These are phyloP conservation scores for Aspergillus tanneri DNA, from an alignment of 2,329 filamentous ascomycete species.

Conservation along the genomic window DNA sequence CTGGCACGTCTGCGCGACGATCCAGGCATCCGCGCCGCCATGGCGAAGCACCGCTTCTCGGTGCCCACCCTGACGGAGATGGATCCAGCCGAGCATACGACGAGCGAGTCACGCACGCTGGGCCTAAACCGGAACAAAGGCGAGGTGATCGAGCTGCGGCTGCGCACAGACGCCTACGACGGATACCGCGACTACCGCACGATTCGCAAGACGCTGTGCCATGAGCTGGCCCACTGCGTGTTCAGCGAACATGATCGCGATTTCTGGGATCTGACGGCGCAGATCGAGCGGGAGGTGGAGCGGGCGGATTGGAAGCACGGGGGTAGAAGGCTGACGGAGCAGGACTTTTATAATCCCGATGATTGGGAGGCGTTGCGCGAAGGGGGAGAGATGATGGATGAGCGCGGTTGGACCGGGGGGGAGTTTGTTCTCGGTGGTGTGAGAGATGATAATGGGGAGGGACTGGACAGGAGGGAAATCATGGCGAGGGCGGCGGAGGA, in stretches of 20 bases:
- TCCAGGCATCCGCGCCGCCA: constrained; percentile 77
- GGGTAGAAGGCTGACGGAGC: constrained; percentile 61
- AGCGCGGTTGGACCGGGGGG: constrained; percentile 75
- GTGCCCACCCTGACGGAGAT: constrained; percentile 91
- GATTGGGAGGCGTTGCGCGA: constrained; percentile 51
- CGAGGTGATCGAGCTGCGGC: constrained; percentile 82
- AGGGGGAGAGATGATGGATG: constrained; percentile 61
- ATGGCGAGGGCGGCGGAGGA: constrained; percentile 73
- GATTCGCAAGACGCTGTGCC: constrained; percentile 87
- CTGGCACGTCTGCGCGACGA: constrained; percentile 76
- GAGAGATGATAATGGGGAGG: constrained; percentile 42
- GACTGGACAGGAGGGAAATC: constrained; percentile 68
- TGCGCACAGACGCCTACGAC: constrained; percentile 91
- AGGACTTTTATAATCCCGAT: constrained; percentile 61
- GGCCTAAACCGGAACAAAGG: constrained; percentile 86
- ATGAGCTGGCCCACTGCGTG: constrained; percentile 93
- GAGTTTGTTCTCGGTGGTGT: constrained; percentile 69
- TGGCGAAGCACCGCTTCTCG: constrained; percentile 80
- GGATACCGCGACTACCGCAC: constrained; percentile 91
- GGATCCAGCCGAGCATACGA: constrained; percentile 83
- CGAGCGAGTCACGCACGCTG: constrained; percentile 75
- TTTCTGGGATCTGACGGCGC: constrained; percentile 86
- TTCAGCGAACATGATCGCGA: constrained; percentile 76
- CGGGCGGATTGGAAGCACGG: constrained; percentile 73
- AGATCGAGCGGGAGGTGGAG: constrained; percentile 85